Conservation (phyloP, 2,329 filamentous ascomycete species). For the Didymella pinodella region DNA sequence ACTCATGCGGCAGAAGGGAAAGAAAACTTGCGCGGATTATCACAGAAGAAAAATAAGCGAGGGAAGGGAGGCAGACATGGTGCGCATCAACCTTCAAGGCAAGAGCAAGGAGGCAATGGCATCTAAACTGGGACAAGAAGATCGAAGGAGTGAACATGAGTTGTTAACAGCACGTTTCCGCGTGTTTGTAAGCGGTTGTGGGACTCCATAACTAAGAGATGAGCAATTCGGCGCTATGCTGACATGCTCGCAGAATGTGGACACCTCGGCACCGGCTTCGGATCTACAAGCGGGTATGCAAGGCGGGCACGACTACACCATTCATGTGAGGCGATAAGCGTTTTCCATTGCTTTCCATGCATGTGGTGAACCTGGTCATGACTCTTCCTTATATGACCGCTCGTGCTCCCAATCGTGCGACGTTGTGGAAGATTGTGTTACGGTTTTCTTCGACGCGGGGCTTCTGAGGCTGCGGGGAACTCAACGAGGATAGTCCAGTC, state of each 20-base stretch:
- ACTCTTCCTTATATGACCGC: constrained; percentile 10
- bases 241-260: constrained; percentile 7
- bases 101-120: no score
- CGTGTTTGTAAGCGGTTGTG: constrained; percentile 8
- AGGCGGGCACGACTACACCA: constrained; percentile 16
- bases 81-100: no score
- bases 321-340: constrained; percentile 8
- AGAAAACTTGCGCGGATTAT: no score
- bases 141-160: no score
- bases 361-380: constrained; percentile 2
- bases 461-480: neutral
- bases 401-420: constrained; percentile 4
- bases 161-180: no score
- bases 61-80: no score
- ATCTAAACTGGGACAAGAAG: no score
- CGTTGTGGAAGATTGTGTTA: neutral
- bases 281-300: constrained; percentile 12
- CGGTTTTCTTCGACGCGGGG: constrained; percentile 2
- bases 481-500: neutral
- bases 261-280: constrained; percentile 14
- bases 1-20: no score
- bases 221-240: constrained; percentile 19
- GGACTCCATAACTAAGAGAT: constrained; percentile 5
- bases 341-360: constrained; percentile 15
- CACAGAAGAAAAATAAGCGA: no score